Conservation (phyloP, 768 basidiomycete species). For the Termitomyces sp. region DNA sequence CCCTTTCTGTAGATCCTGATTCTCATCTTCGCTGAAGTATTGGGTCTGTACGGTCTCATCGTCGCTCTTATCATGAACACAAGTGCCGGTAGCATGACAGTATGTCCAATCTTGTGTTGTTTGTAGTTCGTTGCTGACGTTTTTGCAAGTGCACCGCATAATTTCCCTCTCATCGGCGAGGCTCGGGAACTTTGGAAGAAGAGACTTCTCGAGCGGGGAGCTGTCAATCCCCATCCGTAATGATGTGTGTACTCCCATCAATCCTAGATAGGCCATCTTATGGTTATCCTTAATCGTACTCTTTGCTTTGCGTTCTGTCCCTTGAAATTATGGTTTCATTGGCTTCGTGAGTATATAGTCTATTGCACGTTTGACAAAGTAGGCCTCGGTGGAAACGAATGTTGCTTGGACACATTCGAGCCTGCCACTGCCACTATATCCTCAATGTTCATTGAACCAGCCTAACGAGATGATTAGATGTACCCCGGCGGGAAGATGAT, state of each 20-base stretch:
- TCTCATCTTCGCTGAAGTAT: conserved; percentile 93
- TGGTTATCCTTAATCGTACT: conserved; percentile 12
- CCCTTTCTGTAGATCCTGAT: conserved; percentile 71
- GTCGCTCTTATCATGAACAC: conserved; percentile 97
- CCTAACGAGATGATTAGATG: neutral
- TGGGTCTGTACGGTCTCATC: conserved; percentile 55
- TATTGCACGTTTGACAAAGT: neutral
- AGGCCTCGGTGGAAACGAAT: neutral
- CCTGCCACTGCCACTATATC: neutral
- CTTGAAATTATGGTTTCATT: neutral
- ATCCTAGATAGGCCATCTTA: conserved; percentile 6
- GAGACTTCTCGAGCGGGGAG: conserved; percentile 4
- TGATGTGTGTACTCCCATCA: conserved; percentile 10
- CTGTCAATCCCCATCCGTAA: conserved; percentile 10
- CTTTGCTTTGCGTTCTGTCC: conserved; percentile 1
- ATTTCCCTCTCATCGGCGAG: conserved; percentile 1
- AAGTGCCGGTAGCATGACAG: conserved; percentile 30
- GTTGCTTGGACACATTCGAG: neutral
- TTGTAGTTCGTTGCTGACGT: neutral
- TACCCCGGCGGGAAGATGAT: neutral
- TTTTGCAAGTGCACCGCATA: conserved; percentile 4
- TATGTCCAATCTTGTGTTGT: neutral
- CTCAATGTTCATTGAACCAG: neutral
- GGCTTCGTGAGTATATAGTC: neutral
- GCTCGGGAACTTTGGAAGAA: neutral